Evolutionary conservation across 352 stramenopile species (phyloP), one percentile per base, ranked within the genome.

Genomic region (Pilasporangium apinafurcum): DNA sequence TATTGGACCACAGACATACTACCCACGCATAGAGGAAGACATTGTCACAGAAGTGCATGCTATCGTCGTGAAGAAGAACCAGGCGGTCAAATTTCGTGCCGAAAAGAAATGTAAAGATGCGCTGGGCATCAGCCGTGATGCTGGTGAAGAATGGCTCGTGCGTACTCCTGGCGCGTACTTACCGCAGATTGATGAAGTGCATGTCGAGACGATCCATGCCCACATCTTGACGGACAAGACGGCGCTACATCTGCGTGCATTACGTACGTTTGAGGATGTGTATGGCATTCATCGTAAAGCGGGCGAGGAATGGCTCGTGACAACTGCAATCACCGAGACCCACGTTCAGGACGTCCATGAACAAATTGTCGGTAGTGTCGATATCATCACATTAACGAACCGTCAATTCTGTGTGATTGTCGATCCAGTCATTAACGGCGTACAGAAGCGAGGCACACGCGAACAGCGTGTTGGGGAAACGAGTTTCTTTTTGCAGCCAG

Each of bases 351-450:
- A 91, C 37, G 79, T 91, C 0, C 74, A 91, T 32, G 79, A 91
- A 60, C 68, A 75, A 5, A 73, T 91, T 26, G 48, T 86, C 0
- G 71, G 68, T 26, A 76, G 49, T 1, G 75, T 88, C 27, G 49
- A 50, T 21, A 65, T 82, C 42, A 79, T 68, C 21, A 87, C 75
- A 40, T 50, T 91, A 17, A 88, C 79, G 5, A 88, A 91, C 48
- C 75, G 76, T 34, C 79, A 91, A 51, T 91, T 83, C 65, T 88
- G 75, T 33, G 56, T 91, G n/a, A 73, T 91, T 27, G 52, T 88
- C 14, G 79, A 91, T 37, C 79, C 79, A 0, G 47, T 88, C 1
- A 65, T 88, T 4, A 52, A 78, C 18, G 68, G 76, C 14, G 69
- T 83, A 8, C 79, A 86, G 40, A 76, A 70, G 55, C 68, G 75